These are phyloP conservation scores for Telopea speciosissima DNA, from an alignment of 177 flowering plant genomes.

Conservation along the genomic window DNA sequence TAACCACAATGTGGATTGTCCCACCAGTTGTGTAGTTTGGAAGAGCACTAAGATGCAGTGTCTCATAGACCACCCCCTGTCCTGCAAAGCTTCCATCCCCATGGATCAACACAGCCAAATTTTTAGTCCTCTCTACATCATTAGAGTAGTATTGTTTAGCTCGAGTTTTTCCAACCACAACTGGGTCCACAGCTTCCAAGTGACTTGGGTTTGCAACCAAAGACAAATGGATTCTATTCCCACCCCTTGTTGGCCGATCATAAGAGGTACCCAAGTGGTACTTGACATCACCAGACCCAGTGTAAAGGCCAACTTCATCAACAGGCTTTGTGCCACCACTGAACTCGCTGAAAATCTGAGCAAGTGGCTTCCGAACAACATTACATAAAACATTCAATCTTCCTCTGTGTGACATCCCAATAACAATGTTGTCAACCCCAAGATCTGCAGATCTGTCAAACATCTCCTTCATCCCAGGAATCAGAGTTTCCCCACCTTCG, in stretches of 20 bases:
- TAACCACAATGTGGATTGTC: conserved; percentile 91
- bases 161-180: conserved; percentile 89
- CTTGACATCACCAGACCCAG: conserved; percentile 98
- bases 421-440: conserved; percentile 93
- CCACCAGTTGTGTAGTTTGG: conserved; percentile 97
- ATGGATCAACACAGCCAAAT: conserved; percentile 83
- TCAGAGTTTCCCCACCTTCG: conserved; percentile 93
- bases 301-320: conserved; percentile 86
- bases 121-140: conserved; percentile 74
- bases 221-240: conserved; percentile 84
- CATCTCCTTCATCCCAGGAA: conserved; percentile 99
- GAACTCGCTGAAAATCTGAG: conserved; percentile 90
- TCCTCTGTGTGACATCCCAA: conserved; percentile 98
- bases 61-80: conserved; percentile 97
- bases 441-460: conserved; percentile 94
- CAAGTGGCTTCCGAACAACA: conserved; percentile 87
- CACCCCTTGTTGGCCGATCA: conserved; percentile 94
- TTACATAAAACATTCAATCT: conserved; percentile 90
- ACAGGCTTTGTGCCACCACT: conserved; percentile 78
- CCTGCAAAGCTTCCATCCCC: conserved; percentile 99
- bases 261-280: conserved; percentile 97
- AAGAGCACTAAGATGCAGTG: conserved; percentile 96
- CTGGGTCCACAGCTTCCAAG: conserved; percentile 95
- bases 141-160: conserved; percentile 89
- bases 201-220: conserved; percentile 98